Base-by-base conservation (phyloP, 768 basidiomycete species). In the Pisolithus albus region DNA sequence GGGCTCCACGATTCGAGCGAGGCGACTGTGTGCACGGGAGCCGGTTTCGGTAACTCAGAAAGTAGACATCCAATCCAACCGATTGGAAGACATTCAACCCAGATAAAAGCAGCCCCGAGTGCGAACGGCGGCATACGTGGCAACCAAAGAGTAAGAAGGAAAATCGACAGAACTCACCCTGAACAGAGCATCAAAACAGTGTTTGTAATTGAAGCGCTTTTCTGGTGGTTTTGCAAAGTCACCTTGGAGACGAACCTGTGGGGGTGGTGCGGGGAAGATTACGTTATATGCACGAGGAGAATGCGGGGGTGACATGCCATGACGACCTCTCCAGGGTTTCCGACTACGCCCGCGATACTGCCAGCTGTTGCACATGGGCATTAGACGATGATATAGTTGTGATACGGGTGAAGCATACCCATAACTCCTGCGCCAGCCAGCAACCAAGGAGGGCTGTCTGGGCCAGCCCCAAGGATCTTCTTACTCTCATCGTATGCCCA, bases 401-500 rank as follows among this genome's bases (percentile, higher is more conserved):
- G 21, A 23, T 47, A 19, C 32, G 23, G 7, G 21, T 16, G 28
- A 32, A 19, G 76, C 84, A 60, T 64, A 88, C 88, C 91, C 85
- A 93, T 92, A 52, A 83, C 83, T 15, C 92, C 92, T 46, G 92
- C 90, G 9, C 75, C 49, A 1, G 84, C 89, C 40, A 94, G 75
- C 66, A 90, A 82, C 84, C 84, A 93, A 10, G 88, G 82, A 3
- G 90, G 82, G 0, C 84, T 77, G 56, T 86, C 76, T 60, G 67
- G 60, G 69, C 71, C 75, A 13, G 86, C 86, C 19, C 87, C 87
- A 0, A 93, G 60, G 7, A 85, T 56, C 72, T 86, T 90, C 76
- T 92, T 94, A 65, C 85, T 88, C 72, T 89, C 86, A 56, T 93
- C 91, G 66, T 93, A 92, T 15, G 88, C 89, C 82, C 89, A 92